Conservation (phyloP, 2,329 filamentous ascomycete genomes). For the Penicillium glabrum region DNA sequence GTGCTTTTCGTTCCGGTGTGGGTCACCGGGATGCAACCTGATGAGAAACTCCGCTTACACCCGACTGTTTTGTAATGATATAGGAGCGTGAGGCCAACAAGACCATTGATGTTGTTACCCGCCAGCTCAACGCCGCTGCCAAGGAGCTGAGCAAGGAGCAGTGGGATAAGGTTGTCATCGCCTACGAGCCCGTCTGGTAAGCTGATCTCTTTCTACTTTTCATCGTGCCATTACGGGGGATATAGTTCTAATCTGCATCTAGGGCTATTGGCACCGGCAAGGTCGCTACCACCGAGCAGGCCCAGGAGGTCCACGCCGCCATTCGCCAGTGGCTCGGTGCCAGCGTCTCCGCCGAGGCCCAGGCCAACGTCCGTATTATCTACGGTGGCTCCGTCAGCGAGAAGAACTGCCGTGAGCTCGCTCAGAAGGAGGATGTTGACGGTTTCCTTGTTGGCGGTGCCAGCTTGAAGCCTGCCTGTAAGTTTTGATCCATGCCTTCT, state of each 20-base stretch:
- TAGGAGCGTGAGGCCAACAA: conserved; percentile 78
- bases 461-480: conserved; percentile 93
- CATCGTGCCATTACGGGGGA: background rate
- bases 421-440: conserved; percentile 92
- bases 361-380: conserved; percentile 87
- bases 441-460: conserved; percentile 97
- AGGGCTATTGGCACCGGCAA: conserved; percentile 85
- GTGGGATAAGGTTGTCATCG: conserved; percentile 93
- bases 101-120: conserved; percentile 72
- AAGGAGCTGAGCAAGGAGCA: conserved; percentile 67
- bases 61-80: conserved; percentile 18
- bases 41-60: conserved; percentile 23
- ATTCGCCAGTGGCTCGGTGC: conserved; percentile 83
- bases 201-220: conserved; percentile 28
- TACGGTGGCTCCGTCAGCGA: conserved; percentile 96
- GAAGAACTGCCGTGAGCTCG: conserved; percentile 95
- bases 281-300: conserved; percentile 84
- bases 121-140: conserved; percentile 79
- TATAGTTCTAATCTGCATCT: conserved; percentile 1
- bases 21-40: conserved; percentile 17
- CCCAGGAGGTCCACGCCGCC: conserved; percentile 88
- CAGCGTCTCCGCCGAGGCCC: conserved; percentile 72
- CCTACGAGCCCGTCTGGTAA: conserved; percentile 99
- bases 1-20: conserved; percentile 19
- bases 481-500: conserved; percentile 37